Conservation (phyloP, 192 early-diverging fungal genomes). For the Backusella australiensis region DNA sequence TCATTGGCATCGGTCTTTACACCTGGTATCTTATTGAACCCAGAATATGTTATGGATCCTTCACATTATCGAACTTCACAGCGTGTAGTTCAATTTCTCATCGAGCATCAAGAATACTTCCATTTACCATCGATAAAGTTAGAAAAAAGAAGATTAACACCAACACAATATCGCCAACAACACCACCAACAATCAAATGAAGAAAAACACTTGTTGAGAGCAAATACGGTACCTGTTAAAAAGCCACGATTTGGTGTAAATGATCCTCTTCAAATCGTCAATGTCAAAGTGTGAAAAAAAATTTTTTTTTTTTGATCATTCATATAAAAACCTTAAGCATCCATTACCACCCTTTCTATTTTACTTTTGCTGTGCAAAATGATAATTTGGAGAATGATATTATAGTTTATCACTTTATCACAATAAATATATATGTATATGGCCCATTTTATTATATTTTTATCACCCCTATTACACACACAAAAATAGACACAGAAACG, state of each 20-base stretch:
- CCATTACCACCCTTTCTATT: not conserved
- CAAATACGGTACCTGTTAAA: slow-evolving; percentile 29
- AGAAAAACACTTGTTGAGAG: slow-evolving; percentile 16
- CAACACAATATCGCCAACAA: not conserved
- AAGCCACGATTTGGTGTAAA: slow-evolving; percentile 24
- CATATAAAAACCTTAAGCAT: not conserved
- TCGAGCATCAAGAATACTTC: slow-evolving; percentile 47
- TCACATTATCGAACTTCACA: slow-evolving; percentile 71
- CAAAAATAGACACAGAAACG: not conserved
- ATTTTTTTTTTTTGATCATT: no score
- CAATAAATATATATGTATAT: not conserved
- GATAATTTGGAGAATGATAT: not conserved
- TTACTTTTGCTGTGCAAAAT: not conserved
- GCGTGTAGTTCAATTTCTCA: slow-evolving; percentile 71
- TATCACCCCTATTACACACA: not conserved
- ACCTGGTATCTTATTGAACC: slow-evolving; percentile 69
- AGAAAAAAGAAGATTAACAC: not conserved
- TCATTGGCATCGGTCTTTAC: slow-evolving; percentile 75
- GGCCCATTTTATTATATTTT: not conserved
- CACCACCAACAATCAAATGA: not conserved
- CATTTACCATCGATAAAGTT: slow-evolving; percentile 11
- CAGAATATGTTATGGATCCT: slow-evolving; percentile 65
- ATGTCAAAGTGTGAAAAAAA: not conserved
- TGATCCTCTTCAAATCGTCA: slow-evolving; percentile 32
- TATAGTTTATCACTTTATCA: not conserved